Percentiles rank a stretch among this genome's conserved stretches.
Conservation (phyloP, 2,329 filamentous ascomycete genomes). For the Neophaeococcomyces aloes region DNA sequence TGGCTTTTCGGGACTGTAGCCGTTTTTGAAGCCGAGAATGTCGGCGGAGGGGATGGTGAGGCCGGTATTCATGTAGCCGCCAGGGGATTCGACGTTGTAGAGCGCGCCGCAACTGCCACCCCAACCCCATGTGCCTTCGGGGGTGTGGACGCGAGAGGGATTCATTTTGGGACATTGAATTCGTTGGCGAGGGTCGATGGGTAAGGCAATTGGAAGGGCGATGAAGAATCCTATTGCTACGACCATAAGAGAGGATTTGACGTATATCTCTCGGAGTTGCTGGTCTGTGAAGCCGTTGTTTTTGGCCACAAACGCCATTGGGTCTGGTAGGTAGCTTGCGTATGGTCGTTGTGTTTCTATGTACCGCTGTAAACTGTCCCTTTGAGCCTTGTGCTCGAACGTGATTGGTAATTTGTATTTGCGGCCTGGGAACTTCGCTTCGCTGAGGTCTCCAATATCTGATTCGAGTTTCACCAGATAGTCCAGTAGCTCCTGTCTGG, state of each 20-base stretch:
- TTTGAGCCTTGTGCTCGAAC: conserved; percentile 28
- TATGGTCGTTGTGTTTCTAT: conserved; percentile 51
- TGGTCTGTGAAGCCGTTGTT: conserved; percentile 43
- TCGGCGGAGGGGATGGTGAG: conserved; percentile 46
- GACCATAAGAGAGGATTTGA: conserved; percentile 41
- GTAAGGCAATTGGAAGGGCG: conserved; percentile 42
- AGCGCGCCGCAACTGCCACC: conserved; percentile 45
- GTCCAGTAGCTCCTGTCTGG: conserved; percentile 29
- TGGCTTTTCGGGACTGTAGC: conserved; percentile 37
- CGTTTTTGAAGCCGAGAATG: conserved; percentile 41
- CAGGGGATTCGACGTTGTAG: conserved; percentile 48
- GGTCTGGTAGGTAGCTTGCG: conserved; percentile 53
- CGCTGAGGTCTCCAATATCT: conserved; percentile 30
- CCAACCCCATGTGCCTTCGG: conserved; percentile 46
- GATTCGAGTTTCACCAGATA: conserved; percentile 30
- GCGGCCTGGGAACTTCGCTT: conserved; percentile 34
- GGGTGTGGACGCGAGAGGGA: conserved; percentile 46
- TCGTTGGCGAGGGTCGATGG: conserved; percentile 44
- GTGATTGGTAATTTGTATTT: conserved; percentile 37
- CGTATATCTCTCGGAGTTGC: conserved; percentile 42
- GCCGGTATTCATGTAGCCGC: conserved; percentile 46
- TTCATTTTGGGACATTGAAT: conserved; percentile 48
- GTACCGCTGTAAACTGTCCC: conserved; percentile 49
- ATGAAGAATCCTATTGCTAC: conserved; percentile 48
- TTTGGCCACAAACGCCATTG: conserved; percentile 47